Conservation (phyloP, 257 asterid species). For the Catharanthus roseus region DNA sequence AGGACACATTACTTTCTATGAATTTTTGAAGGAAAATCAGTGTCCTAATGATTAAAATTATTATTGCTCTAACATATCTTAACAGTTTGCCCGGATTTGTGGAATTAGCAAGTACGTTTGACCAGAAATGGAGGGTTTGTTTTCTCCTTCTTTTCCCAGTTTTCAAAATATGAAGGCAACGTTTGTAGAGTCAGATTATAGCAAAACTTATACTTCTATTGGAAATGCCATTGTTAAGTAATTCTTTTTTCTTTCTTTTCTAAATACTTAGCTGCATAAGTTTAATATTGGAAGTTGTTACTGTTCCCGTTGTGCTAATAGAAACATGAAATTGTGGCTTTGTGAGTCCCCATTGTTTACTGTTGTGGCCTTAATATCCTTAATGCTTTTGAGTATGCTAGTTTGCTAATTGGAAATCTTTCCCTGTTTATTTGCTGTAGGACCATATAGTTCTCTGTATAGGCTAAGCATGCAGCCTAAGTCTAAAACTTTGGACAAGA, state of each 20-base stretch:
- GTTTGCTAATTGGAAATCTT: slow-evolving; percentile 16
- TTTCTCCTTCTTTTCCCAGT: not conserved
- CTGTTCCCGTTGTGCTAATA: not conserved
- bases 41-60: not conserved
- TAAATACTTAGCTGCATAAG: not conserved
- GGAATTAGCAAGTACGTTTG: not conserved
- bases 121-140: not conserved
- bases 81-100: not conserved
- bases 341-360: not conserved
- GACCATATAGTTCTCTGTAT: slow-evolving; percentile 17
- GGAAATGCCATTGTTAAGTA: not conserved
- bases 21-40: not conserved
- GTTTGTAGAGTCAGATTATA: not conserved
- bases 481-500: slow-evolving; percentile 38
- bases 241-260: not conserved
- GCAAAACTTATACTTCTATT: not conserved
- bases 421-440: slow-evolving; percentile 18
- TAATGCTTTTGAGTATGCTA: not conserved
- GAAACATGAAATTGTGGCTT: not conserved
- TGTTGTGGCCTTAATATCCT: not conserved
- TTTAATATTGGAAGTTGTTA: not conserved
- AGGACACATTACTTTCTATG: too few species aligned
- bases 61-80: not conserved
- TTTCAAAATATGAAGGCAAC: not conserved
- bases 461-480: slow-evolving; percentile 55